Base-by-base conservation (phyloP, 495 filamentous ascomycete genomes). In the Daldinia concentrica region DNA sequence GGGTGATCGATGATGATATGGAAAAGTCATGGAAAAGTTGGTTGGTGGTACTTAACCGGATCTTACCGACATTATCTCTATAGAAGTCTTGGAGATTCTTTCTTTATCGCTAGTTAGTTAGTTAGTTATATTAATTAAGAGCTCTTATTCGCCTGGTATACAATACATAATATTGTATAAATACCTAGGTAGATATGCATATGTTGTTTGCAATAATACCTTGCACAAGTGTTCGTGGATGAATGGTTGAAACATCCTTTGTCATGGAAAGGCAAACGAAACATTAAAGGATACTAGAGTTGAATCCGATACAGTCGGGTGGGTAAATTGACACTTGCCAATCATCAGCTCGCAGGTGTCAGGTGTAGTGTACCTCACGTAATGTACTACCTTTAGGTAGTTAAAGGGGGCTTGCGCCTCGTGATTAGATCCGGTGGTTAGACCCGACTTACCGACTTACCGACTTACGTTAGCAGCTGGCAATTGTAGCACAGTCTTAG, bases 341-440 rank as follows among this genome's bases (percentile, higher is more conserved):
- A 30, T 54, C 12, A 54, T 4, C 11, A 29, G 12, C 26, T 30
- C 2, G 26, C 24, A 54, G 26, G 26, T 15, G 26, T 54, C 50
- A 30, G 12, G 26, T 52, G 41, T 52, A 37, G 8, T 48, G n/a
- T 48, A 5, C 4, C 9, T 48, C 19, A 59, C 45, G 36, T 27
- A 52, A 15, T 15, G 37, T n/a, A 56, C 30, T 45, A 57, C 37
- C 37, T 57, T 27, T 27, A 2, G 1, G 4, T 62, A 64, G 55
- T 60, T 26, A 64, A 50, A 32, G 54, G 54, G 54, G 27, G 34
- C 12, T 63, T 72, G 39, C 41, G 70, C 70, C 70, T 68, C 70
- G 70, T 73, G 70, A 73, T 73, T 68, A 73, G 70, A 68, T 73
- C 65, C 22, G 69, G 69, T 72, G 64, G 69, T 59, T 72, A 72